phyloP scores from a whole-genome alignment of 2,329 filamentous ascomycete species.

The Talaromyces atroroseus region DNA sequence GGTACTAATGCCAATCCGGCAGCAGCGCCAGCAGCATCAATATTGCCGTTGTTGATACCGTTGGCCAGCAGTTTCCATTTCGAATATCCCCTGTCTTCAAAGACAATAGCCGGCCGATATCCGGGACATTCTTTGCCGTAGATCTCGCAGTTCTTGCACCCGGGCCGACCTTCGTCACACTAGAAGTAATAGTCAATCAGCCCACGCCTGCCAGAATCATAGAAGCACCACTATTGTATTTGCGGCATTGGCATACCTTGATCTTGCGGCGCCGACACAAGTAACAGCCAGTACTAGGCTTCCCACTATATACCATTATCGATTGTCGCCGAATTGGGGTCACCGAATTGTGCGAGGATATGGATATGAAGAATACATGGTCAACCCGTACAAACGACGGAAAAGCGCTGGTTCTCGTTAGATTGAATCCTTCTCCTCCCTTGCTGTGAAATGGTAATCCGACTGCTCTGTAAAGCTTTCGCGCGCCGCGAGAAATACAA shows the following conservation, averaged over 20 bases:
- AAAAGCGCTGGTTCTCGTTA: too few relatives aligned
- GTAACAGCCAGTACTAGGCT: conserved; percentile 36
- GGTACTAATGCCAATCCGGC: conserved; percentile 8
- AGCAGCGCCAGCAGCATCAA: neutral
- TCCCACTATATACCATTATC: conserved; percentile 38
- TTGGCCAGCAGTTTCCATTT: conserved; percentile 12
- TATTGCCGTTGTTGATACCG: neutral
- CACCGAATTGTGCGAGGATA: conserved; percentile 4
- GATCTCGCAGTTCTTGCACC: conserved; percentile 31
- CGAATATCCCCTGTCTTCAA: conserved; percentile 31
- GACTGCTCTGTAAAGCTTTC: too few relatives aligned
- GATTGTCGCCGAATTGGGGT: conserved; percentile 1
- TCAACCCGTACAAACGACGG: neutral
- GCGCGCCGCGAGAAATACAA: too few relatives aligned
- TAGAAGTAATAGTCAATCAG: neutral
- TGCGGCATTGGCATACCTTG: conserved; percentile 24
- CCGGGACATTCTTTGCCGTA: conserved; percentile 35
- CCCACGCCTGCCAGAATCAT: too few relatives aligned
- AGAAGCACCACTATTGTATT: neutral
- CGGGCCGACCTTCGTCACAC: conserved; percentile 34
- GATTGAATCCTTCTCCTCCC: too few relatives aligned
- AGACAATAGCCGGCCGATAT: conserved; percentile 31
- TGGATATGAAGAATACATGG: conserved; percentile 2
- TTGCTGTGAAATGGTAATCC: too few relatives aligned
- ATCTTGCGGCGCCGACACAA: conserved; percentile 37